These are phyloP conservation scores for Arabidopsis lyrata DNA, from an alignment of 441 rosid genomes.

Conservation along the genomic window DNA sequence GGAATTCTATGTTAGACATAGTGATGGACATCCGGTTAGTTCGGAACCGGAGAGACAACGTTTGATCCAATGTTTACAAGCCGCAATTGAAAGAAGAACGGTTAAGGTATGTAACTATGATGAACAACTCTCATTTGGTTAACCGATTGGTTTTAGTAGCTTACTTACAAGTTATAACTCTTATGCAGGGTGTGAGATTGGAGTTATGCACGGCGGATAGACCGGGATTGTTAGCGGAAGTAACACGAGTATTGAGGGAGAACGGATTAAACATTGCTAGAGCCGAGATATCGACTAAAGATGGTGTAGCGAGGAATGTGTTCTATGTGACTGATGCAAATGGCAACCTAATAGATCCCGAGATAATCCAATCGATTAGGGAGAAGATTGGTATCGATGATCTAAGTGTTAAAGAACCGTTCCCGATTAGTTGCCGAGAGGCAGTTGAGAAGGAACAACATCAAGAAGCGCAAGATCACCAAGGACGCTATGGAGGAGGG, in stretches of 20 bases:
- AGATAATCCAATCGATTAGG: conserved; percentile 69
- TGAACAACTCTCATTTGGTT: neutral
- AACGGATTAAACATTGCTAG: conserved; percentile 84
- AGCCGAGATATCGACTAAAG: conserved; percentile 79
- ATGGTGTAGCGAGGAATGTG: conserved; percentile 58
- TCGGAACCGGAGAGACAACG: conserved; percentile 92
- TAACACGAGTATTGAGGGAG: conserved; percentile 81
- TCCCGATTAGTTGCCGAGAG: conserved; percentile 53
- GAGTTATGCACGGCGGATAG: conserved; percentile 69
- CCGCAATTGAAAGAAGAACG: conserved; percentile 82
- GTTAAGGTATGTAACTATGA: conserved; percentile 58
- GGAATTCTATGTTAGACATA: conserved; percentile 82
- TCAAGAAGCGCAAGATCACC: conserved; percentile 40
- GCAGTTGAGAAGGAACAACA: conserved; percentile 60
- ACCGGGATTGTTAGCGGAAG: conserved; percentile 78
- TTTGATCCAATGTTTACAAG: conserved; percentile 80
- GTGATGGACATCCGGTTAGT: conserved; percentile 83
- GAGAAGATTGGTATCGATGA: conserved; percentile 65
- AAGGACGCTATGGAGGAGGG: conserved; percentile 50
- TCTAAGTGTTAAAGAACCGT: conserved; percentile 67
- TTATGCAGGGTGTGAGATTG: conserved; percentile 77
- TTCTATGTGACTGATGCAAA: conserved; percentile 79
- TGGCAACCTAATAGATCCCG: conserved; percentile 67
- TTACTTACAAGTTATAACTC: neutral
- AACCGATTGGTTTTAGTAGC: conserved; percentile 9